Evolutionary conservation across 176 grass and related monocot genomes (phyloP).

Genomic region (Alopecurus myosuroides): DNA sequence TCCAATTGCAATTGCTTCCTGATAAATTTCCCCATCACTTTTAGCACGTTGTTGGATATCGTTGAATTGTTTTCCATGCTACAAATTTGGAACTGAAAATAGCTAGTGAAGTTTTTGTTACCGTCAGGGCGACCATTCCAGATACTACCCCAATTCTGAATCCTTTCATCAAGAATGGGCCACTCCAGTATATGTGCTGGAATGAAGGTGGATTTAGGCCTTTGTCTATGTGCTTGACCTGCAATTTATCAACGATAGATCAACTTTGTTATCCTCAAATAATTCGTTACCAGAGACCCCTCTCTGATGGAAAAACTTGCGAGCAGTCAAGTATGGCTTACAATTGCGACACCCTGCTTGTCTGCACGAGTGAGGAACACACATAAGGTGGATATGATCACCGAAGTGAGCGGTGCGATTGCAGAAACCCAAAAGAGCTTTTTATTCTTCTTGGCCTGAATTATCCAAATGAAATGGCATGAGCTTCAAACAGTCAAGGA

Average conservation of each 20-base stretch:
- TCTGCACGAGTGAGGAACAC: slow-evolving; percentile 92
- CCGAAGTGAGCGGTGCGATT: slow-evolving; percentile 65
- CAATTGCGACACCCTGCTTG: slow-evolving; percentile 70
- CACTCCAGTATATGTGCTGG: slow-evolving; percentile 56
- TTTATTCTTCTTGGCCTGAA: slow-evolving; percentile 69
- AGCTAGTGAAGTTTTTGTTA: slow-evolving; percentile 20
- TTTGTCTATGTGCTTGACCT: slow-evolving; percentile 76
- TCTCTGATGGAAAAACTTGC: neutral
- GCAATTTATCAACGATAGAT: slow-evolving; percentile 4
- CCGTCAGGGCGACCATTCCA: slow-evolving; percentile 77
- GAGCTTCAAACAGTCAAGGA: neutral
- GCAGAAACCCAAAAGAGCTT: slow-evolving; percentile 78
- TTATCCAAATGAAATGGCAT: neutral
- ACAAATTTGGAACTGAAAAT: neutral
- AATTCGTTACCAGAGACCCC: neutral
- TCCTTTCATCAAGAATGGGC: slow-evolving; percentile 53
- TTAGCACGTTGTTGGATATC: neutral
- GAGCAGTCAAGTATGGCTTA: slow-evolving; percentile 35
- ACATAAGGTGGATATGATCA: slow-evolving; percentile 70
- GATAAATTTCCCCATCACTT: slow-evolving; percentile 2
- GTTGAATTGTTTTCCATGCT: neutral
- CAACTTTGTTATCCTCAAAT: neutral
- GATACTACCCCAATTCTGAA: slow-evolving; percentile 58
- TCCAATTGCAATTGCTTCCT: slow-evolving; percentile 95
- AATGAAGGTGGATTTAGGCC: slow-evolving; percentile 79